Percentiles rank a stretch among this genome's conserved stretches.
phyloP scores from a whole-genome alignment of 176 grass and related monocot genomes.

The Alloteropsis semialata region DNA sequence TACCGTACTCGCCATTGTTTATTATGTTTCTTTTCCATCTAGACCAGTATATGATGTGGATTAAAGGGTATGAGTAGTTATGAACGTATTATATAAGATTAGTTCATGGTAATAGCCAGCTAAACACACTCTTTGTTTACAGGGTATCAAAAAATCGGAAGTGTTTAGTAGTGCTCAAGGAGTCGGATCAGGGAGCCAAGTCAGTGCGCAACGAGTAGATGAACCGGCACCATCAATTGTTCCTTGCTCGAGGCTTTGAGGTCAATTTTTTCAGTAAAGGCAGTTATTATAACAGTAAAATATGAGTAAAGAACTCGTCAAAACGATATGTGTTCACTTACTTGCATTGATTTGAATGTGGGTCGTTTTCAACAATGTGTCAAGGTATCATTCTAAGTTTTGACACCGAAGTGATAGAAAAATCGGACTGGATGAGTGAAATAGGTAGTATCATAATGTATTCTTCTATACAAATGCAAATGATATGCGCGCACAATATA shows the following conservation, averaged over 20 bases:
- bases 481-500: background rate
- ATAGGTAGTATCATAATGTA: background rate
- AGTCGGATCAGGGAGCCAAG: slow-evolving; percentile 25
- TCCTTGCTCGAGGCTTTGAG: background rate
- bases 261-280: background rate
- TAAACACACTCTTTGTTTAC: background rate
- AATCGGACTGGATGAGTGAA: background rate
- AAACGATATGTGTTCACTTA: background rate
- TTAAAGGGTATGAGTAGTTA: background rate
- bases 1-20: background rate
- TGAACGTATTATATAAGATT: background rate
- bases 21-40: background rate
- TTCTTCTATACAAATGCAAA: background rate
- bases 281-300: background rate
- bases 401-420: background rate
- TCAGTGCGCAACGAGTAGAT: slow-evolving; percentile 19
- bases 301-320: background rate
- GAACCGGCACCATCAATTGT: background rate
- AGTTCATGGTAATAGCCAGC: background rate
- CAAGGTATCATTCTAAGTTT: background rate
- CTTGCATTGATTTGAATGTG: background rate
- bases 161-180: slow-evolving; percentile 26
- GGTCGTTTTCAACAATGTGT: background rate
- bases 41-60: background rate
- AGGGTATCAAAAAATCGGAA: background rate